Conservation (phyloP, 495 filamentous ascomycete species). For the Penicillium robsamsonii region DNA sequence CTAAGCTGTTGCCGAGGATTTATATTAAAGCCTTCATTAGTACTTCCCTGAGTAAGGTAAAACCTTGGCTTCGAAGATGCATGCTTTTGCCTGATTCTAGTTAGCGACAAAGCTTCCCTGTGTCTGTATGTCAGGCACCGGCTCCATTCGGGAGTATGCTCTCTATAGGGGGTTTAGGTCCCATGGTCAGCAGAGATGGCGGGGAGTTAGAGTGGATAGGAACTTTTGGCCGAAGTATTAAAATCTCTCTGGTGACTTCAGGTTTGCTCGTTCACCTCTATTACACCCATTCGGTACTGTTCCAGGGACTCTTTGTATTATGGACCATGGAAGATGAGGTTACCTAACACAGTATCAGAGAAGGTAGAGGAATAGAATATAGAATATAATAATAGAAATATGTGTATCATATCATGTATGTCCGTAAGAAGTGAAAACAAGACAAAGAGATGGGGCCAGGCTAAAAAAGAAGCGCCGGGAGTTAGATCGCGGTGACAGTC, state of each 20-base stretch:
- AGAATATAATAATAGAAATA: background rate
- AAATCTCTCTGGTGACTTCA: conserved; percentile 21
- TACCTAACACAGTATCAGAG: background rate
- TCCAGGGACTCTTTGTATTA: background rate
- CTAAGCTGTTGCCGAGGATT: background rate
- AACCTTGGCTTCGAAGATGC: background rate
- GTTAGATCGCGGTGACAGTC: conserved; percentile 13
- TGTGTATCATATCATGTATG: background rate
- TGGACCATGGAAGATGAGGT: conserved; percentile 1
- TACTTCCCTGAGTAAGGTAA: background rate
- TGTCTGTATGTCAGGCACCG: background rate
- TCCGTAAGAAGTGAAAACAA: background rate
- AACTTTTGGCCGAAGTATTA: conserved; percentile 20
- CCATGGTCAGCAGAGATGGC: conserved; percentile 16
- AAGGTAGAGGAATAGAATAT: background rate
- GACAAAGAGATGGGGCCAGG: conserved; percentile 15
- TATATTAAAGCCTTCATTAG: background rate
- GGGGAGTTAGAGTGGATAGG: conserved; percentile 20
- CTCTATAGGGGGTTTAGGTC: conserved; percentile 5
- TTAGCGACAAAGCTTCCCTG: background rate
- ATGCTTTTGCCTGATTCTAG: background rate
- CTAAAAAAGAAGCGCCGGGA: conserved; percentile 27
- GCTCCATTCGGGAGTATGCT: conserved; percentile 13
- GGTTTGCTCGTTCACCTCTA: conserved; percentile 15
- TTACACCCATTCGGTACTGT: background rate